Evolutionary conservation across 108 stramenopile genomes (phyloP).

Genomic region (Pseudonitzschia delicatissima): DNA sequence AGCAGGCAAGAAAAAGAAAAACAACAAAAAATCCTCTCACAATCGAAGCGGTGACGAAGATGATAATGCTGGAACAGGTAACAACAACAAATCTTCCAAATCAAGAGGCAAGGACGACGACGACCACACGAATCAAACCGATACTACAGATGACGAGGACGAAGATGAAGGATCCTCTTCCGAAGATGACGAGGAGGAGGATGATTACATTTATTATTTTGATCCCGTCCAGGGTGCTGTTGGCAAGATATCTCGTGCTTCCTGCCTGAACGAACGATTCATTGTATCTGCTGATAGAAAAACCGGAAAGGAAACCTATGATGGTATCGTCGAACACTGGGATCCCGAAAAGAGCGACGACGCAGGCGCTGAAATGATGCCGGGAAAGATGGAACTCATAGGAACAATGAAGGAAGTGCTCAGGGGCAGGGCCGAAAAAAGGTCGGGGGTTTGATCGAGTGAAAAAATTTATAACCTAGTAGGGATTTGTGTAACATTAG

Average conservation of each 20-base stretch:
- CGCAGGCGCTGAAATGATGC: too few species aligned
- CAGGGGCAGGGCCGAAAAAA: too few species aligned
- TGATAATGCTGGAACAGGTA: neutral
- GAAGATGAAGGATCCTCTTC: neutral
- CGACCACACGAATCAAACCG: too few species aligned
- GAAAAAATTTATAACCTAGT: too few species aligned
- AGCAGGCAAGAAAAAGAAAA: neutral
- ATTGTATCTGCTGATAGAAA: constrained; percentile 14
- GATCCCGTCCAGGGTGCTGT: constrained; percentile 14
- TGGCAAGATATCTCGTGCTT: constrained; percentile 24
- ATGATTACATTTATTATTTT: constrained; percentile 28
- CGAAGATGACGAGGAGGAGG: constrained; percentile 2
- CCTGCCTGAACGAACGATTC: constrained; percentile 19
- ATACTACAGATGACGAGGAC: neutral
- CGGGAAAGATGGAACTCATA: too few species aligned
- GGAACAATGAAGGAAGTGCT: too few species aligned
- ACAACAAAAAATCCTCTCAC: too few species aligned
- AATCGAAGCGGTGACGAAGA: neutral
- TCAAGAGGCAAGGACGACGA: neutral
- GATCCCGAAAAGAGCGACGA: too few species aligned
- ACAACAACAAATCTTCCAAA: neutral
- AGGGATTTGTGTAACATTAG: too few species aligned
- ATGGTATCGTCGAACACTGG: constrained; percentile 16
- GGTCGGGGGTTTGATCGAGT: too few species aligned
- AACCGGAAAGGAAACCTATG: constrained; percentile 14